phyloP scores from a whole-genome alignment of 164 flowering plant genomes.

The Annona cherimola region DNA sequence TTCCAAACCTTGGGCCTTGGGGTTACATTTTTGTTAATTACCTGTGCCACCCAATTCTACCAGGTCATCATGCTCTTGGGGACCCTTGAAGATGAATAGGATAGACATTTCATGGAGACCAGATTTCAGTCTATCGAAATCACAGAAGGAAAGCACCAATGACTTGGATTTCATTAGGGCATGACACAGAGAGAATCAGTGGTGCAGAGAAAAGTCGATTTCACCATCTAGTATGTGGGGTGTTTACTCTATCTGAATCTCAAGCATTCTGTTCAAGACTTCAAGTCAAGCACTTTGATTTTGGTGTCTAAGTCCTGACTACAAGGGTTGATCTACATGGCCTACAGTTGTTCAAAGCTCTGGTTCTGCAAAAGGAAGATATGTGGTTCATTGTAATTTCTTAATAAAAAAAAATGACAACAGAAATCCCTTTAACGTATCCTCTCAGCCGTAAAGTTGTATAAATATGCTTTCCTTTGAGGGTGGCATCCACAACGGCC shows the following conservation, averaged over 20 bases:
- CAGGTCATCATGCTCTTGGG: not conserved
- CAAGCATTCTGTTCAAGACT: too few relatives aligned
- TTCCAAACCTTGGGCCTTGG: not conserved
- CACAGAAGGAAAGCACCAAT: not conserved
- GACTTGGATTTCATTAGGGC: not conserved
- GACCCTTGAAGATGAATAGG: not conserved
- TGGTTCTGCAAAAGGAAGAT: too few relatives aligned
- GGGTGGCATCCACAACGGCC: too few relatives aligned
- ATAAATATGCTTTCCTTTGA: too few relatives aligned
- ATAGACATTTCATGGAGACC: not conserved
- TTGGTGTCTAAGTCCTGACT: not conserved
- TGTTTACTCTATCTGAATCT: not conserved
- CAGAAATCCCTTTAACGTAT: too few relatives aligned
- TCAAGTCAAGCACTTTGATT: not conserved
- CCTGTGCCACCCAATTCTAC: not conserved
- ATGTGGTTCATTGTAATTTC: too few relatives aligned
- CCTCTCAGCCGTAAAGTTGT: too few relatives aligned
- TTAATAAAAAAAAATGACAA: too few relatives aligned
- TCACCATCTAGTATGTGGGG: not conserved
- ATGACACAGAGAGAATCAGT: not conserved
- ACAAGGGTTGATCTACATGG: not conserved
- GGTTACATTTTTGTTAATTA: too few relatives aligned
- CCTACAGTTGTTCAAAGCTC: not conserved
- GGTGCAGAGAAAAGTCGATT: not conserved
- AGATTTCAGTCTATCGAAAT: not conserved